Evolutionary conservation across 2,329 filamentous ascomycete genomes (phyloP).

Genomic region (Celoporthe dispersa): DNA sequence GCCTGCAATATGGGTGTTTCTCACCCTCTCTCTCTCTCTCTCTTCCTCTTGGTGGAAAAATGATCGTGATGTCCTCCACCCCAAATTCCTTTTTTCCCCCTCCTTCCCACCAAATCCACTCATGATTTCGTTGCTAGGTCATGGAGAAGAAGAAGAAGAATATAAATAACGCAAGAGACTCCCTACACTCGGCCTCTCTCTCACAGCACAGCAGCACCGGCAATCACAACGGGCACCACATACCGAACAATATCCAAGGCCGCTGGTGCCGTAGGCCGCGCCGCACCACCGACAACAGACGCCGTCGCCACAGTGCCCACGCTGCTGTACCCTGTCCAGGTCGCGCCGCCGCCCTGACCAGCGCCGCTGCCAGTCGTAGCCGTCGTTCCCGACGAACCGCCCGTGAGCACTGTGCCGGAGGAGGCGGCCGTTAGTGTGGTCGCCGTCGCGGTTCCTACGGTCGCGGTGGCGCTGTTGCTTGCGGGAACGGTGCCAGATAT

Average conservation of each 20-base stretch:
- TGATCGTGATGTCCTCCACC: not conserved
- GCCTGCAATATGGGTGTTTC: not conserved
- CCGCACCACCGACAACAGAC: slow-evolving; percentile 22
- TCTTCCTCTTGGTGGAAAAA: not conserved
- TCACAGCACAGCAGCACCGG: slow-evolving; percentile 23
- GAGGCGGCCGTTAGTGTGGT: slow-evolving; percentile 4
- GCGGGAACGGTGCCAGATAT: slow-evolving; percentile 4
- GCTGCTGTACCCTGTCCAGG: slow-evolving; percentile 27
- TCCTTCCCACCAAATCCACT: not conserved
- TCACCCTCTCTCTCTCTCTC: not conserved
- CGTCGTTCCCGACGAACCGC: not conserved
- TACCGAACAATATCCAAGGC: slow-evolving; percentile 15
- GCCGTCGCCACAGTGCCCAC: slow-evolving; percentile 27
- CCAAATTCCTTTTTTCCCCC: not conserved
- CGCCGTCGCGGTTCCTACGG: not conserved
- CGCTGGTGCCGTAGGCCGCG: slow-evolving; percentile 17
- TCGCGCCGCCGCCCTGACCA: slow-evolving; percentile 7
- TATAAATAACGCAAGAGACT: not conserved
- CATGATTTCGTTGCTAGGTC: not conserved
- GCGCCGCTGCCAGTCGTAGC: not conserved
- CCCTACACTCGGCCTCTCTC: not conserved
- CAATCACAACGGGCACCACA: slow-evolving; percentile 21
- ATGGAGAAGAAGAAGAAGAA: not conserved
- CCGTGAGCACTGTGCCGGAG: slow-evolving; percentile 4
- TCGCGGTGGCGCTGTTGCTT: slow-evolving; percentile 17